Conservation (phyloP, 768 basidiomycete genomes). For the Termitomyces sp. region DNA sequence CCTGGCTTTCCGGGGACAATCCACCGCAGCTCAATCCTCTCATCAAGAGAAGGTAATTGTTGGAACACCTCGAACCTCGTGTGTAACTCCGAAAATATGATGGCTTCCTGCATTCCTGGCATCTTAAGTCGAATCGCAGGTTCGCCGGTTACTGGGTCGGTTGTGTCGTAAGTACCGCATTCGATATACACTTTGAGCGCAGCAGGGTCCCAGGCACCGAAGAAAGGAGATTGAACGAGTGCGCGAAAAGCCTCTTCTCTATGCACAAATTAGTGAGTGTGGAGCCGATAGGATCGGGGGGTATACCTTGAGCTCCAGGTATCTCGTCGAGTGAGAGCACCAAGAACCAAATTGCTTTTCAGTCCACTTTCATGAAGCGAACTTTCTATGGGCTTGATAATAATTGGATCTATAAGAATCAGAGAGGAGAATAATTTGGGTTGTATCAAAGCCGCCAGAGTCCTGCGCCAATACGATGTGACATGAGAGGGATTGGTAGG, state of each 20-base stretch:
- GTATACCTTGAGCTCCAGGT: conserved; percentile 57
- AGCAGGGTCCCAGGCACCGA: conserved; percentile 60
- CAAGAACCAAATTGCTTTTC: conserved; percentile 22
- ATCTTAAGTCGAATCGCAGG: conserved; percentile 57
- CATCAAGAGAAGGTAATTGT: conserved; percentile 36
- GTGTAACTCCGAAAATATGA: conserved; percentile 46
- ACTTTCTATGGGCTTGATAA: conserved; percentile 26
- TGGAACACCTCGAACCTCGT: conserved; percentile 36
- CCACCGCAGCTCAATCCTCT: conserved; percentile 47
- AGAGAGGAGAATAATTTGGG: conserved; percentile 69
- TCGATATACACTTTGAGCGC: conserved; percentile 60
- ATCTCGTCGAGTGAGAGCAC: conserved; percentile 53
- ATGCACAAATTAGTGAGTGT: neutral
- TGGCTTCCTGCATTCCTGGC: conserved; percentile 57
- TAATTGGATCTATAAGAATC: conserved; percentile 76
- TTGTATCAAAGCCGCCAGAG: conserved; percentile 54
- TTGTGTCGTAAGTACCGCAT: conserved; percentile 40
- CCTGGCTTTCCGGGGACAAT: conserved; percentile 42
- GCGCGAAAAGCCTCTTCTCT: conserved; percentile 55
- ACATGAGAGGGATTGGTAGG: neutral
- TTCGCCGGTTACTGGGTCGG: conserved; percentile 17
- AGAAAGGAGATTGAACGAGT: conserved; percentile 58
- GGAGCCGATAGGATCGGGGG: neutral
- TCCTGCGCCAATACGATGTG: neutral
- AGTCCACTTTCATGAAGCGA: conserved; percentile 2